These are phyloP conservation scores for Astragalus glycyphyllos DNA, from an alignment of 306 rosid species.

Conservation along the genomic window DNA sequence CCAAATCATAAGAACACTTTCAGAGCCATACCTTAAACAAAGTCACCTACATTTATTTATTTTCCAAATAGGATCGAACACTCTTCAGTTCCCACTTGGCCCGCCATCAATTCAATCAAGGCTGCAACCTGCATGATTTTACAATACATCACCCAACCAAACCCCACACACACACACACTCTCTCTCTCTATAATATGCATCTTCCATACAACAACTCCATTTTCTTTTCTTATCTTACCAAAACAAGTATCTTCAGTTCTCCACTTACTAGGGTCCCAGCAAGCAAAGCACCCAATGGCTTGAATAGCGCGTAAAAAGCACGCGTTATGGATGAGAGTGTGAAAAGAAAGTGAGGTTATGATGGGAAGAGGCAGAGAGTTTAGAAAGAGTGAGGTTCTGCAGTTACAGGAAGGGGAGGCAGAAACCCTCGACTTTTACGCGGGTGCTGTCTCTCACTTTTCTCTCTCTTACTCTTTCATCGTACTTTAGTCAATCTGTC, in stretches of 20 bases:
- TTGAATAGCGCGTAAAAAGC: not conserved
- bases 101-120: constrained; percentile 33
- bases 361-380: constrained; percentile 37
- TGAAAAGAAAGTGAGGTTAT: not conserved
- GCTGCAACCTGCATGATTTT: constrained; percentile 38
- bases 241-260: not conserved
- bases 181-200: too few species aligned
- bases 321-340: not conserved
- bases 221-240: constrained; percentile 34
- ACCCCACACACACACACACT: constrained; percentile 40
- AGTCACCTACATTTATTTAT: constrained; percentile 8
- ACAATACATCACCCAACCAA: constrained; percentile 34
- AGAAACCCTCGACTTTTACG: constrained; percentile 61
- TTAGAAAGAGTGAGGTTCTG: constrained; percentile 26
- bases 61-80: constrained; percentile 49
- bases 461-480: constrained; percentile 62
- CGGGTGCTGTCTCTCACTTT: constrained; percentile 46
- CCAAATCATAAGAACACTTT: constrained; percentile 37
- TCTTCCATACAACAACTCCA: not conserved
- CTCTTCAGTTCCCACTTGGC: constrained; percentile 39
- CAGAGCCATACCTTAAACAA: constrained; percentile 16
- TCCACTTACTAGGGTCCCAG: not conserved
- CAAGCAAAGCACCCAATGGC: too few species aligned
- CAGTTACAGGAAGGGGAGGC: not conserved
- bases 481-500: constrained; percentile 77